Evolutionary conservation across 768 basidiomycete species (phyloP).

Genomic region (Pholiota conissans): DNA sequence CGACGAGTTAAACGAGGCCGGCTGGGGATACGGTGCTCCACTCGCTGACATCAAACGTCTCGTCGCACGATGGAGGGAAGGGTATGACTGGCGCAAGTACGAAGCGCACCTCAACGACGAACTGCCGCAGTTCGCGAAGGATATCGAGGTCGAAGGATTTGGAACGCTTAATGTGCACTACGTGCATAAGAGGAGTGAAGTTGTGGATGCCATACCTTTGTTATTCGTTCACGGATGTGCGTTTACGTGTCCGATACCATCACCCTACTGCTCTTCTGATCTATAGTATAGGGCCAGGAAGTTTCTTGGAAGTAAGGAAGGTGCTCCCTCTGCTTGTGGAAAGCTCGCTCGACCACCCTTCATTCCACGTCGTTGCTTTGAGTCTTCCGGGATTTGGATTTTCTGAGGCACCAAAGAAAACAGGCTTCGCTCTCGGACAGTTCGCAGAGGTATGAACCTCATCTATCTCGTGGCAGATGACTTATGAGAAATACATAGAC

Average conservation of each 20-base stretch:
- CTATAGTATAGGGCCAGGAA: slow-evolving; percentile 54
- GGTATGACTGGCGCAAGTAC: slow-evolving; percentile 55
- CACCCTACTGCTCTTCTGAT: not conserved
- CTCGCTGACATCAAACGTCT: slow-evolving; percentile 49
- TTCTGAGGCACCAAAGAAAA: slow-evolving; percentile 54
- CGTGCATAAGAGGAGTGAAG: slow-evolving; percentile 51
- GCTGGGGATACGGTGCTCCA: slow-evolving; percentile 53
- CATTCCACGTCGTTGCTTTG: slow-evolving; percentile 61
- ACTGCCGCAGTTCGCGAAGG: slow-evolving; percentile 58
- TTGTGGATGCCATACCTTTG: slow-evolving; percentile 42
- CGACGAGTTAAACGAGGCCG: slow-evolving; percentile 53
- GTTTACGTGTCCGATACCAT: slow-evolving; percentile 5
- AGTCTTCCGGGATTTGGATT: slow-evolving; percentile 65
- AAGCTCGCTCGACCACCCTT: slow-evolving; percentile 43
- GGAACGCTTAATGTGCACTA: slow-evolving; percentile 52
- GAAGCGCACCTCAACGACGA: slow-evolving; percentile 50
- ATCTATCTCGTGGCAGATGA: no score
- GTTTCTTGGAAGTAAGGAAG: slow-evolving; percentile 58
- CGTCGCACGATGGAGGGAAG: slow-evolving; percentile 44
- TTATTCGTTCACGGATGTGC: slow-evolving; percentile 54
- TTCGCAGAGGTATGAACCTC: slow-evolving; percentile 40
- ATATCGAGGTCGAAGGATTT: slow-evolving; percentile 48
- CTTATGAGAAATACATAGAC: no score
- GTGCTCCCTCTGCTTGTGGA: slow-evolving; percentile 52
- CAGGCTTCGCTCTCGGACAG: slow-evolving; percentile 47